Conservation (phyloP, 2,329 filamentous ascomycete genomes). For the Fusarium verrucosum region DNA sequence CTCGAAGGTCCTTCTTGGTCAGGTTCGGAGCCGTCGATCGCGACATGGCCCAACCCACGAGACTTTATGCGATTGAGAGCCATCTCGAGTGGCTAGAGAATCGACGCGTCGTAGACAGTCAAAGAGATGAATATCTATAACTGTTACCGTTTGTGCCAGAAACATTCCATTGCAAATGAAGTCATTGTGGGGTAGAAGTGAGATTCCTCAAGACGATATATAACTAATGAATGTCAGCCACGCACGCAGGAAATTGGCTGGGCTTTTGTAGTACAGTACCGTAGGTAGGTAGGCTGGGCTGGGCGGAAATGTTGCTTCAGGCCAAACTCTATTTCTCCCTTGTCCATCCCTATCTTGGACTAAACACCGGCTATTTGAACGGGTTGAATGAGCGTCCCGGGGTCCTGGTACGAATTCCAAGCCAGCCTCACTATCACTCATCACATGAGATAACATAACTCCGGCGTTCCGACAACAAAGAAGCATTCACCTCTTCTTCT, state of each 20-base stretch:
- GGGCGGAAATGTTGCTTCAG: neutral
- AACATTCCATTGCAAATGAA: neutral
- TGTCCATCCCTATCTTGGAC: no score
- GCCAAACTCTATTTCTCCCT: constrained; percentile 6
- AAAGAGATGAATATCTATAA: neutral
- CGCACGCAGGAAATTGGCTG: neutral
- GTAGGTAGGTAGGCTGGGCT: neutral
- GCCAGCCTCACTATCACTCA: neutral
- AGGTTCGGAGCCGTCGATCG: constrained; percentile 36
- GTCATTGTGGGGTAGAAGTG: constrained; percentile 11
- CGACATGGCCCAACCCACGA: constrained; percentile 42
- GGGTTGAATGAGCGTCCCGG: neutral
- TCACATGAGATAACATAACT: neutral
- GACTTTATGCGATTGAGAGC: constrained; percentile 45
- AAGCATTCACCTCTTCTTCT: neutral
- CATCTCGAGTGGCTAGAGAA: constrained; percentile 23
- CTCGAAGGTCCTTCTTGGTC: constrained; percentile 37
- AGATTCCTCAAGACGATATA: neutral
- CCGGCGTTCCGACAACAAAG: neutral
- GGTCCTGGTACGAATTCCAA: neutral
- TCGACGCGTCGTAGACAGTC: neutral
- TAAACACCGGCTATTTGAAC: no score
- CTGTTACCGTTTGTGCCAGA: neutral
- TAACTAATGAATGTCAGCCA: neutral
- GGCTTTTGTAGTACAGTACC: no score